A percentile compares a stretch with the other conserved stretches of the same genome.
phyloP scores from a whole-genome alignment of 768 basidiomycete genomes.

The Russula compacta region DNA sequence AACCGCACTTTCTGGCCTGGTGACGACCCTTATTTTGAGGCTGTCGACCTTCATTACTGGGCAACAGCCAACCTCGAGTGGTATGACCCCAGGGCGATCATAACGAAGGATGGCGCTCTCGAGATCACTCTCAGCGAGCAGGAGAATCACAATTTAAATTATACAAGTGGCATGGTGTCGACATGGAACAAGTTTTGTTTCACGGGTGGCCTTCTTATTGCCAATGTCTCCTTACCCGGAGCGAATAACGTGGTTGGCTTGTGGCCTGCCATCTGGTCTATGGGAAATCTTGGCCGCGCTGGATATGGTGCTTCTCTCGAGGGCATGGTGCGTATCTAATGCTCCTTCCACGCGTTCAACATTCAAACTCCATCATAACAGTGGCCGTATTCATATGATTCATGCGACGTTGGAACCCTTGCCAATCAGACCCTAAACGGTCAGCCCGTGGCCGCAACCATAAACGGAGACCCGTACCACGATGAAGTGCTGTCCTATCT shows the following conservation, averaged over 20 bases:
- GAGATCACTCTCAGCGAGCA: constrained; percentile 50
- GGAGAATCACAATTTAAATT: constrained; percentile 57
- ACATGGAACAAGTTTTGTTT: constrained; percentile 87
- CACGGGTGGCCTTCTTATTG: constrained; percentile 74
- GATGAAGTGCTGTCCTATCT: constrained; percentile 65
- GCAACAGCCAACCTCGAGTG: constrained; percentile 55
- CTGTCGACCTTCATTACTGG: constrained; percentile 37
- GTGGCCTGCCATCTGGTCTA: constrained; percentile 77
- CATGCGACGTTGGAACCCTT: constrained; percentile 89
- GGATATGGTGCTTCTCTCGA: constrained; percentile 84
- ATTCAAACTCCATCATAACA: constrained; percentile 21
- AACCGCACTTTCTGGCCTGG: constrained; percentile 80
- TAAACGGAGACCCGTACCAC: constrained; percentile 47
- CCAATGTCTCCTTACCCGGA: constrained; percentile 63
- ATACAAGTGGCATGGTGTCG: constrained; percentile 25
- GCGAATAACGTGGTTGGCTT: constrained; percentile 48
- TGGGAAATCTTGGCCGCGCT: constrained; percentile 80
- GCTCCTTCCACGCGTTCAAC: neutral
- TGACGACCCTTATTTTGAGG: constrained; percentile 49
- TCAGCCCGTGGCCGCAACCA: constrained; percentile 48
- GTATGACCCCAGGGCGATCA: constrained; percentile 70
- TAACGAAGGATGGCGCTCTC: constrained; percentile 34
- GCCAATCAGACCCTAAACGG: constrained; percentile 74
- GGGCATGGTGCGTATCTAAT: constrained; percentile 48
- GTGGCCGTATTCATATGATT: constrained; percentile 80